These are phyloP conservation scores for Paraurostyla sp. DNA, from an alignment of 73 alveolate species.

Conservation along the genomic window DNA sequence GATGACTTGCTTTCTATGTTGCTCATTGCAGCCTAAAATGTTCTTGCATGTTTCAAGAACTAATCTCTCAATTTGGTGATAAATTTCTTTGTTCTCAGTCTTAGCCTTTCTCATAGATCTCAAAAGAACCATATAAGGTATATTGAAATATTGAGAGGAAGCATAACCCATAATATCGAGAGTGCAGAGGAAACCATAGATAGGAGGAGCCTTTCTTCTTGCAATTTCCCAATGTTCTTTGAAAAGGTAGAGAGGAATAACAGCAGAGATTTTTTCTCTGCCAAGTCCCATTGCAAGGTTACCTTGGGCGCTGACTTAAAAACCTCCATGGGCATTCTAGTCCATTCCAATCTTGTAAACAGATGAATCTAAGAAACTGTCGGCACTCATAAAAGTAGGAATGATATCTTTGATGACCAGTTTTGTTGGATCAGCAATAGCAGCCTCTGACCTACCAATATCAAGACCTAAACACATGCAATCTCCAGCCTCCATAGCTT, in stretches of 20 bases:
- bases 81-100: slow-evolving; percentile 17
- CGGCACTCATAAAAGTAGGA: slow-evolving; percentile 70
- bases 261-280: slow-evolving; percentile 68
- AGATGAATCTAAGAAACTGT: slow-evolving; percentile 66
- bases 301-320: slow-evolving; percentile 20
- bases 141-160: slow-evolving; percentile 56
- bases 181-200: slow-evolving; percentile 72
- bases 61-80: background rate
- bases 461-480: slow-evolving; percentile 72
- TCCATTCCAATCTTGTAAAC: slow-evolving; percentile 26
- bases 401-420: slow-evolving; percentile 66
- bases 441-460: slow-evolving; percentile 73
- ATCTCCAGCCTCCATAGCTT: slow-evolving; percentile 62
- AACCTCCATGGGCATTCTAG: slow-evolving; percentile 62
- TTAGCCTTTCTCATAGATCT: slow-evolving; percentile 36
- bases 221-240: slow-evolving; percentile 77
- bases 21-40: slow-evolving; percentile 32
- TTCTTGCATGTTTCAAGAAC: slow-evolving; percentile 65
- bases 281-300: slow-evolving; percentile 70
- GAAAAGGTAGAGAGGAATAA: slow-evolving; percentile 69
- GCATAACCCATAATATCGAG: slow-evolving; percentile 75
- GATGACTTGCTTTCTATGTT: background rate
- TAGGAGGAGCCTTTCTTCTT: slow-evolving; percentile 67
- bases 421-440: slow-evolving; percentile 73
- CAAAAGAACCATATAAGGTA: slow-evolving; percentile 63